A percentile compares a stretch with the other conserved stretches of the same genome.
Conservation (phyloP, 164 flowering plant species). For the Saururus chinensis region DNA sequence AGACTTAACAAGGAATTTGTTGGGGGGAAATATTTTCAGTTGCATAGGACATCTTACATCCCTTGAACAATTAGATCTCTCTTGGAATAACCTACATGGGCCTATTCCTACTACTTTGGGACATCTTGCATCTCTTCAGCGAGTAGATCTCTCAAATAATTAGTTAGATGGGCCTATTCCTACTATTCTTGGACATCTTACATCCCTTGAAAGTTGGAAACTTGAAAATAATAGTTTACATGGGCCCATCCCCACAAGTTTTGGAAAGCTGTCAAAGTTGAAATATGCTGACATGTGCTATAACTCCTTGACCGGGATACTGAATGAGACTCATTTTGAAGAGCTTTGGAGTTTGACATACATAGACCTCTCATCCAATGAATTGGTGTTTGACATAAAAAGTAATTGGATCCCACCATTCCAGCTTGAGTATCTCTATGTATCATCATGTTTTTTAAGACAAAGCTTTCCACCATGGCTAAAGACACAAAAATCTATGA, state of each 20-base stretch:
- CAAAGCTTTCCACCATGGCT: conserved; percentile 22
- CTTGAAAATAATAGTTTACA: neutral
- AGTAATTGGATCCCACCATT: conserved; percentile 23
- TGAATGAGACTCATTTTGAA: neutral
- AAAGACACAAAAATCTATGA: conserved; percentile 11
- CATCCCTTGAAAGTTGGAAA: neutral
- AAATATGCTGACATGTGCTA: no score
- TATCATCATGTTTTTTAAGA: conserved; percentile 8
- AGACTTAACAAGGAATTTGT: neutral
- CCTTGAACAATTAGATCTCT: no score
- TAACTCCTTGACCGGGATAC: neutral
- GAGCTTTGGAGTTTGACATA: neutral
- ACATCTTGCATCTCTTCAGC: no score
- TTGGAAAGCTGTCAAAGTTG: neutral
- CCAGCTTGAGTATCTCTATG: conserved; percentile 3
- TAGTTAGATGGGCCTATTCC: no score
- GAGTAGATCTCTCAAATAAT: no score
- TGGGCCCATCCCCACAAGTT: neutral
- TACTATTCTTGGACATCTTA: neutral
- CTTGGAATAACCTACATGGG: no score
- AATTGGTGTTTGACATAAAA: conserved; percentile 8
- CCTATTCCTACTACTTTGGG: no score
- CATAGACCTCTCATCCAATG: neutral
- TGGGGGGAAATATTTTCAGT: neutral
- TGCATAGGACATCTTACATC: neutral